phyloP scores from a whole-genome alignment of 768 basidiomycete species.

The Clitopilus hobsonii region DNA sequence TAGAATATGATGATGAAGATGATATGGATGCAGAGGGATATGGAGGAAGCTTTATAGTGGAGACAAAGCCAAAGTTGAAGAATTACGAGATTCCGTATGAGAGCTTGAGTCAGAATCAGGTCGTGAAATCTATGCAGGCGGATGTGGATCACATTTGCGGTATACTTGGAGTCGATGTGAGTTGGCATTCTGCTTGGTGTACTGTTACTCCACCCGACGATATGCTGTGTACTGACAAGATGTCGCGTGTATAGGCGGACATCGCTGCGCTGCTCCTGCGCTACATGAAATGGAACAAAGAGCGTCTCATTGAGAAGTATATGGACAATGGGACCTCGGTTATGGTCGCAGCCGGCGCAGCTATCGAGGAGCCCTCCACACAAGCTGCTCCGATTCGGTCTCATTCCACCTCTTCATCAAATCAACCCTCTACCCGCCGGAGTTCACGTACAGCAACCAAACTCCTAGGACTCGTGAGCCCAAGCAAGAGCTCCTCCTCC shows the following conservation, averaged over 20 bases:
- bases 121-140: constrained; percentile 72
- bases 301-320: constrained; percentile 92
- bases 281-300: constrained; percentile 91
- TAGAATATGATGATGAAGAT: constrained; percentile 31
- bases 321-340: constrained; percentile 86
- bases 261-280: constrained; percentile 78
- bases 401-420: constrained; percentile 19
- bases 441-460: constrained; percentile 32
- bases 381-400: constrained; percentile 27
- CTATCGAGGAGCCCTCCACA: constrained; percentile 39
- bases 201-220: too few relatives aligned
- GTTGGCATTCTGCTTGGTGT: too few relatives aligned
- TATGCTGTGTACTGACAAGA: too few relatives aligned
- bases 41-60: constrained; percentile 59
- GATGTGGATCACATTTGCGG: constrained; percentile 86
- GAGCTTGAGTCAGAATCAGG: constrained; percentile 62
- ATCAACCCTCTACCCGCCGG: constrained; percentile 22
- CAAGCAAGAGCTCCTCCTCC: constrained; percentile 13
- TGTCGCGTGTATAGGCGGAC: constrained; percentile 41
- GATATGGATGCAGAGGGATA: constrained; percentile 70
- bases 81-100: constrained; percentile 86
- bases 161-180: constrained; percentile 85
- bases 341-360: constrained; percentile 68
- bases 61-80: constrained; percentile 53
- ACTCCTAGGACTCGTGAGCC: constrained; percentile 23